A percentile compares a stretch with the other conserved stretches of the same genome.
Conservation (phyloP, 768 basidiomycete genomes). For the Calocera viscosa region DNA sequence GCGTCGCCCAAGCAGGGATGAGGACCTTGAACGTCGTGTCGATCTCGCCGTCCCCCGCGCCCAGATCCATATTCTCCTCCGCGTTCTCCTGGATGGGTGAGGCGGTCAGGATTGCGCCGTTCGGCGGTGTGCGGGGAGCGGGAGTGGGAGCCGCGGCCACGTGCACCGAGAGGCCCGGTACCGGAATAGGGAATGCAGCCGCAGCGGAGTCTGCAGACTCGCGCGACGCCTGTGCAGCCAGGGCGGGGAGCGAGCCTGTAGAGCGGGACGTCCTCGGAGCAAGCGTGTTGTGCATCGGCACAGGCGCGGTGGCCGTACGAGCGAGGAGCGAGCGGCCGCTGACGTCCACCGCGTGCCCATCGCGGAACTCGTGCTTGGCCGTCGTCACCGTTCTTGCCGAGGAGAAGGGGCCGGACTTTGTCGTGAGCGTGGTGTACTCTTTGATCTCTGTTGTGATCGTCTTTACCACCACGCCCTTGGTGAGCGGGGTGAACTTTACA, state of each 20-base stretch:
- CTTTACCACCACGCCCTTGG: constrained; percentile 68
- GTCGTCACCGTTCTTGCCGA: constrained; percentile 48
- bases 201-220: background rate
- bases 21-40: constrained; percentile 47
- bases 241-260: background rate
- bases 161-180: background rate
- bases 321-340: constrained; percentile 2
- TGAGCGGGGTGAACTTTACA: constrained; percentile 75
- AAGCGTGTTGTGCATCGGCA: background rate
- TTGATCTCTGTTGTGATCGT: constrained; percentile 55
- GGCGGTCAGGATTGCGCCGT: background rate
- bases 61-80: constrained; percentile 22
- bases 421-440: constrained; percentile 52
- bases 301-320: background rate
- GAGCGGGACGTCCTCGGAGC: background rate
- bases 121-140: background rate
- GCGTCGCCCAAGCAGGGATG: constrained; percentile 49
- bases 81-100: background rate
- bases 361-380: constrained; percentile 53
- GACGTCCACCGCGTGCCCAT: constrained; percentile 40
- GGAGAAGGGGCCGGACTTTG: constrained; percentile 48
- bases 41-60: constrained; percentile 31
- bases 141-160: background rate
- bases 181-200: background rate
- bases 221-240: background rate